phyloP scores from a whole-genome alignment of 2,329 filamentous ascomycete genomes.

The Lojkania enalia region DNA sequence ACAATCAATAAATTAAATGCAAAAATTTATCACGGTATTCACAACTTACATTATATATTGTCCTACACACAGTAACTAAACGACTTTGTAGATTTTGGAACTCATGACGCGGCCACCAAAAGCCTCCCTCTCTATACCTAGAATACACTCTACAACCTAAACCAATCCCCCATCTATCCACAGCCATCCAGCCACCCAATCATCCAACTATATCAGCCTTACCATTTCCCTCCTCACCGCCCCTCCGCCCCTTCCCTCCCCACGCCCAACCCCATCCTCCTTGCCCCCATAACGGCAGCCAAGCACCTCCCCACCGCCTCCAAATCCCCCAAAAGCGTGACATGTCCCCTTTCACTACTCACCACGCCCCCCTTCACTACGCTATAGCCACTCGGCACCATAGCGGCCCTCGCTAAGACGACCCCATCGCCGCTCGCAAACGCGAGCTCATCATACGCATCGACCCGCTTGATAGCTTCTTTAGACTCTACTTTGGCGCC shows the following conservation, averaged over 20 bases:
- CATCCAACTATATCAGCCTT: too few relatives aligned
- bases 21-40: too few relatives aligned
- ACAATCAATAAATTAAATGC: too few relatives aligned
- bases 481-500: conserved; percentile 73
- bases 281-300: conserved; percentile 66
- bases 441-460: conserved; percentile 83
- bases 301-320: conserved; percentile 78
- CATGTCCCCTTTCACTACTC: conserved; percentile 81
- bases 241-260: conserved; percentile 64
- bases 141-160: too few relatives aligned
- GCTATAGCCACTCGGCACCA: conserved; percentile 79
- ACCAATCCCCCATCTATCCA: too few relatives aligned
- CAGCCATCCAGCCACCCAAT: conserved; percentile 53
- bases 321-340: conserved; percentile 83
- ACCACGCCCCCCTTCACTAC: conserved; percentile 74
- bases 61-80: too few relatives aligned
- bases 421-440: conserved; percentile 91
- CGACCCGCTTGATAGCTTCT: conserved; percentile 73
- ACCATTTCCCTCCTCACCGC: conserved; percentile 59
- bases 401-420: conserved; percentile 80
- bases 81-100: too few relatives aligned
- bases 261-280: conserved; percentile 75
- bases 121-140: too few relatives aligned
- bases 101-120: too few relatives aligned
- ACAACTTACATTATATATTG: too few relatives aligned